Base-by-base conservation (phyloP, 306 rosid genomes). In the Fragaria ananassa region DNA sequence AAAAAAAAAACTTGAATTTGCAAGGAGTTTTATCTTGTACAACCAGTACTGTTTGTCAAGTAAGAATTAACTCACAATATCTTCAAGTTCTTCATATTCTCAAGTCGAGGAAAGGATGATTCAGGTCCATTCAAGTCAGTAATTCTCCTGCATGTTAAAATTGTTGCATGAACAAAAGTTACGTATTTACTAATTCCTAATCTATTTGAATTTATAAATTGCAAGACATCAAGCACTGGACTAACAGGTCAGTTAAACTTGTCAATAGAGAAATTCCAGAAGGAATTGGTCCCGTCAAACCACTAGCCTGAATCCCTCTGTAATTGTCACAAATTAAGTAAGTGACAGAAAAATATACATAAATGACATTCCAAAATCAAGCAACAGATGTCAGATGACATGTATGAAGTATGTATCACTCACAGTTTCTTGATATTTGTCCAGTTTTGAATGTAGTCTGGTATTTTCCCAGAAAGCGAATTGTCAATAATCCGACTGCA, bases 211-310 rank as follows among this genome's bases (percentile, higher is more conserved):
- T 51, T 6, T 6, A 64, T 35, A 17, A 23, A 15, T 2, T 45
- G 68, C 42, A 66, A 70, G 75, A 45, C 10, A 1, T 1, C 4
- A 6, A 54, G 27, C 2, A 3, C 19, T 39, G 29, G 67, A 85
- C 98, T 62, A 56, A 93, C 98, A 93, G 61, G 75, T 91, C 91
- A 46, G 69, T 57, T 54, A 93, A 75, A 0, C 67, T 80, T 35
- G 65, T 17, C 78, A 89, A 79, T 15, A 3, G 46, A 75, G 88
- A 83, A 68, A 91, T 83, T 78, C 65, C 81, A 3, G 81, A 70
- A 77, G 98, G 97, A 87, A 91, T 87, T 71, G 96, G 93, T 29
- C 98, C 97, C 19, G 80, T 87, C 68, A 93, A 74, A 63, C 98
- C 97, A 76, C 92, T 88, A 34, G 87, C 98, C 70, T 88, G 87